A percentile compares a stretch with the other conserved stretches of the same genome.
Conservation (phyloP, 192 early-diverging fungal species). For the Mortierella hygrophila region DNA sequence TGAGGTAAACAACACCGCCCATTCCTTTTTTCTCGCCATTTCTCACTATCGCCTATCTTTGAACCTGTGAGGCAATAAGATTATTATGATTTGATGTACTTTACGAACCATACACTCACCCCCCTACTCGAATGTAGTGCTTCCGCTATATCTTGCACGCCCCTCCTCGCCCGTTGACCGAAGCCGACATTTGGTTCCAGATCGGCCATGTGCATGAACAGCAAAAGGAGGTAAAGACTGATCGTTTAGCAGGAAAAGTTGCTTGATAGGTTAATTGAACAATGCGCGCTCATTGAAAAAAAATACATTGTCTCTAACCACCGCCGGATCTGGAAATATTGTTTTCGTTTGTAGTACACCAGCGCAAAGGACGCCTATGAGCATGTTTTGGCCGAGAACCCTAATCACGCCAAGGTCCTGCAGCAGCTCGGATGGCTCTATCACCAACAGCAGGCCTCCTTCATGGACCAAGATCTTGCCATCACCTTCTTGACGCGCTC, state of each 20-base stretch:
- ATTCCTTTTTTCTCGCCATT: not conserved
- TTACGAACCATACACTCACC: not conserved
- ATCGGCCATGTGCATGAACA: conserved; percentile 96
- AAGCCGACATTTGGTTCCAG: conserved; percentile 97
- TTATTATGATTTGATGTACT: too few species aligned
- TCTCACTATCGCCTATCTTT: not conserved
- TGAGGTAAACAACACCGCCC: conserved; percentile 57
- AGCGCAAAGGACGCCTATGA: conserved; percentile 92
- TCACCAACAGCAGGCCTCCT: conserved; percentile 84
- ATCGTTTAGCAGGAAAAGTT: not conserved
- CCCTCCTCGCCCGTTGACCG: conserved; percentile 96
- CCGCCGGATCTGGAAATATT: not conserved
- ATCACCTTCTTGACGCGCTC: conserved; percentile 84
- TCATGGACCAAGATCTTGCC: conserved; percentile 86
- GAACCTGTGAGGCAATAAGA: not conserved
- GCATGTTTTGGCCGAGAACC: conserved; percentile 85
- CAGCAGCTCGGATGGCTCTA: conserved; percentile 98
- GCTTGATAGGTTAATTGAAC: not conserved
- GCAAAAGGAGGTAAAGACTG: conserved; percentile 77
- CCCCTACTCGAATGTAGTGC: conserved; percentile 65
- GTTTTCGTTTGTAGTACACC: conserved; percentile 54
- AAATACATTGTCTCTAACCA: not conserved
- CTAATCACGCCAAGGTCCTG: conserved; percentile 92
- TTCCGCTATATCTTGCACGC: conserved; percentile 88
- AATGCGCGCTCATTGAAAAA: not conserved